Conservation (phyloP, 345 rosid genomes). For the Carallia brachiata region DNA sequence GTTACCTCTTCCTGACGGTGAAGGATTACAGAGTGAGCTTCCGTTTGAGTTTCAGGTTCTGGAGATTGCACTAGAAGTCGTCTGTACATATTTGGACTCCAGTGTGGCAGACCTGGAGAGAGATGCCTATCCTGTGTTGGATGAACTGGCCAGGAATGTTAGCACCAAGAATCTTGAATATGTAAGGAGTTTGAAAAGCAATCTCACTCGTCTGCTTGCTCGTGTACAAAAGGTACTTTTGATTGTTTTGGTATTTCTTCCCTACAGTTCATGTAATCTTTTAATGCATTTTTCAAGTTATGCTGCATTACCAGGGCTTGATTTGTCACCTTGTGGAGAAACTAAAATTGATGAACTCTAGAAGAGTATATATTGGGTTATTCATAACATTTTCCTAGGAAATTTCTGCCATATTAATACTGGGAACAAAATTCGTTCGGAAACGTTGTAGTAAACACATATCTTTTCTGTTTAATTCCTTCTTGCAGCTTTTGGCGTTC, state of each 20-base stretch:
- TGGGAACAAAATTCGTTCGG: no score
- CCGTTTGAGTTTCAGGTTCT: constrained; percentile 96
- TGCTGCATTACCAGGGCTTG: background rate
- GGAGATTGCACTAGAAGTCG: constrained; percentile 87
- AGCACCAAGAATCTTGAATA: constrained; percentile 92
- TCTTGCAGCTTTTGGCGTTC: no score
- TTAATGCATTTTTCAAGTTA: background rate
- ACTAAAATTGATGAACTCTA: background rate
- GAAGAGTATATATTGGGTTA: background rate
- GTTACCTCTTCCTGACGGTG: constrained; percentile 68
- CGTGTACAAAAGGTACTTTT: constrained; percentile 81
- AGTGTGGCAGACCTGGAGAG: constrained; percentile 68
- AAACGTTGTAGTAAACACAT: no score
- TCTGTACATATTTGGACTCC: constrained; percentile 64
- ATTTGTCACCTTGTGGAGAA: background rate
- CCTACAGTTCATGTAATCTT: background rate
- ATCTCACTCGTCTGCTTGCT: constrained; percentile 82
- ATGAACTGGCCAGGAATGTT: constrained; percentile 83
- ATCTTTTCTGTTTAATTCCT: no score
- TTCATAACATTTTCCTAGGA: no score
- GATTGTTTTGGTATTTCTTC: constrained; percentile 9
- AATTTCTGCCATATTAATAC: no score
- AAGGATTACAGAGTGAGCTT: constrained; percentile 76
- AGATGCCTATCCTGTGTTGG: constrained; percentile 84
- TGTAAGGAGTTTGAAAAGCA: constrained; percentile 86